Base-by-base conservation (phyloP, 306 rosid genomes). In the Vigna nakashimae region DNA sequence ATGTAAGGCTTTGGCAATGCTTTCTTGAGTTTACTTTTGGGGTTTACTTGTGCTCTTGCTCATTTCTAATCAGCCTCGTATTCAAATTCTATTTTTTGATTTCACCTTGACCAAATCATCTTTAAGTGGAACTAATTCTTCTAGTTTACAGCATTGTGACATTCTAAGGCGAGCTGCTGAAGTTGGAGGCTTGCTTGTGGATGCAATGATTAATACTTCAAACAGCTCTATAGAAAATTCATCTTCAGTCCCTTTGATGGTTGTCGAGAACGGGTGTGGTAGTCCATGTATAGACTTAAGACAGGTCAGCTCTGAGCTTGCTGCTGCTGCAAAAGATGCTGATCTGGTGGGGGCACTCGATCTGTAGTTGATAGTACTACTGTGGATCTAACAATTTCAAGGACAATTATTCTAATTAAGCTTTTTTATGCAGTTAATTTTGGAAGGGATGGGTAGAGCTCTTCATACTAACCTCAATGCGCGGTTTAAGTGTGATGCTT, bases 401-500 rank as follows among this genome's bases (percentile, higher is more conserved):
- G 60, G 69, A 24, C 43, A 22, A 18, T 22, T 78, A 70, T 68
- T 70, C 57, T 84, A 62, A 82, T 72, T 52, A 46, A 67, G 36
- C 22, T 78, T 66, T 55, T 34, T 62, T 1, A 40, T 24, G 86
- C 97, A 96, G 99, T 87, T 96, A 73, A 89, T 93, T 76, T 90
- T 96, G 91, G 99, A 96, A 84, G 98, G 99, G 30, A 96, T 96
- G 99, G 99, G 99, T 42, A 86, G 99, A 84, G 68, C 99, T 67
- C 88, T 96, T 26, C 98, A 96, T 76, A 92, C 99, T 65, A 96
- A 96, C 89, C 91, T 92, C 84, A 91, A 96, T 83, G 98, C 96
- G 0, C 84, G 55, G 77, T 96, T 96, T 56, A 87, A 92, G 68
- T 91, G 99, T 15, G 97, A 96, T 79, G 96, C 94, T 56, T 87